phyloP scores from a whole-genome alignment of 257 asterid species.

The Schizonepeta tenuifolia region DNA sequence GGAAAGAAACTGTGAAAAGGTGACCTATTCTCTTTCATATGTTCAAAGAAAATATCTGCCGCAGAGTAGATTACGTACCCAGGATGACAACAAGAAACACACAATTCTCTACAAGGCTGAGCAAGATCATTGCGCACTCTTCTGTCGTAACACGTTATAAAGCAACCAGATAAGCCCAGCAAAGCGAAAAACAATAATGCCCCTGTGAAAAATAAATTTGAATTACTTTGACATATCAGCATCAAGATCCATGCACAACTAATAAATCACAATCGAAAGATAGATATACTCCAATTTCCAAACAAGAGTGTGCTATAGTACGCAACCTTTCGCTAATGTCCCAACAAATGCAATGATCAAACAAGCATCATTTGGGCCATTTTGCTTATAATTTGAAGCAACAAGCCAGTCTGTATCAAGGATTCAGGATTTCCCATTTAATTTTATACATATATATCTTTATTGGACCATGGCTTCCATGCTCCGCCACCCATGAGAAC shows the following conservation, averaged over 20 bases:
- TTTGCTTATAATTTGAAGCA: background rate
- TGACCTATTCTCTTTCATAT: background rate
- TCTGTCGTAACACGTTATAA: conserved; percentile 94
- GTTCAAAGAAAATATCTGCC: conserved; percentile 21
- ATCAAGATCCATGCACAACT: conserved; percentile 17
- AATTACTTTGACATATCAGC: conserved; percentile 20
- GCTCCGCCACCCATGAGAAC: background rate
- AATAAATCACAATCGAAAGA: conserved; percentile 1
- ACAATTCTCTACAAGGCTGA: conserved; percentile 96
- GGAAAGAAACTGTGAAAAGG: conserved; percentile 24
- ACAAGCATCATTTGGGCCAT: background rate
- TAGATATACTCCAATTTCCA: background rate
- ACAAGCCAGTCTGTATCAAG: background rate
- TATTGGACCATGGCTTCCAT: background rate
- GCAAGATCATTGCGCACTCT: conserved; percentile 95
- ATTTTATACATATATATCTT: background rate
- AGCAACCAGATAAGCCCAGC: conserved; percentile 93
- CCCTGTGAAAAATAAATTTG: conserved; percentile 50
- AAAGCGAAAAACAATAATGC: conserved; percentile 88
- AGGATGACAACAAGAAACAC: conserved; percentile 97
- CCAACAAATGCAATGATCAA: background rate
- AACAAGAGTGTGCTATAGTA: background rate
- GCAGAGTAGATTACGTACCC: conserved; percentile 53
- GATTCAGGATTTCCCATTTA: background rate
- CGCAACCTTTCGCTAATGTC: background rate